Evolutionary conservation across 345 rosid genomes (phyloP), one percentile per base, ranked within the genome.

Genomic region (Lepidium sativum): DNA sequence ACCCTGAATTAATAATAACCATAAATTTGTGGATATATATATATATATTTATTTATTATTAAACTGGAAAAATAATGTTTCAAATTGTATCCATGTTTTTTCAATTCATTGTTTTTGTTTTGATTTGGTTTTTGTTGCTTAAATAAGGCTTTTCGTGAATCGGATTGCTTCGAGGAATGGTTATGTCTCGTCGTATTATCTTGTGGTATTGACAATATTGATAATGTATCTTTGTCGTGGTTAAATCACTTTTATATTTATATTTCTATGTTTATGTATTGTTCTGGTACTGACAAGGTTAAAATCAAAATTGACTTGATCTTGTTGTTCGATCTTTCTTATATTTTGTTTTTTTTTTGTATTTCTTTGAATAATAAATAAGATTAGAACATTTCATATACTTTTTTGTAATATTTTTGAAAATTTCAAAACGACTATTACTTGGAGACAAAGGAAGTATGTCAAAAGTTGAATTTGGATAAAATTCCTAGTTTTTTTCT

Each of bases 121-220:
- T 56, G 29, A 32, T 20, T 63, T 41, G 8, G 20, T 12, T 56
- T 47, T 65, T 58, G 9, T 32, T 72, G 21, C 32, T 55, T 34
- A 17, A 64, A 64, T 71, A 72, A 57, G 51, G 11, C 35, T 65
- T 71, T 48, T 49, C 65, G 35, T 71, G 58, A 71, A 20, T 64
- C 41, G 34, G 54, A 71, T 54, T 13, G 8, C 29, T 70, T 55
- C 64, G 52, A 54, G 31, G 31, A 27, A 27, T 27, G 49, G 18
- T 27, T 54, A 39, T 31, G 48, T 64, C 27, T 33, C 41, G 38
- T 35, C 39, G 21, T 8, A 41, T 34, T 57, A 49, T 21, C 50
- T 49, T 57, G 40, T 65, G 54, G 18, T 34, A 41, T 64, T 49
- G 54, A 39, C 21, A 71, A 25, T 50, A 34, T 5, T 41, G 27